Base-by-base conservation (phyloP, 345 rosid genomes). In the Conringia planisiliqua region DNA sequence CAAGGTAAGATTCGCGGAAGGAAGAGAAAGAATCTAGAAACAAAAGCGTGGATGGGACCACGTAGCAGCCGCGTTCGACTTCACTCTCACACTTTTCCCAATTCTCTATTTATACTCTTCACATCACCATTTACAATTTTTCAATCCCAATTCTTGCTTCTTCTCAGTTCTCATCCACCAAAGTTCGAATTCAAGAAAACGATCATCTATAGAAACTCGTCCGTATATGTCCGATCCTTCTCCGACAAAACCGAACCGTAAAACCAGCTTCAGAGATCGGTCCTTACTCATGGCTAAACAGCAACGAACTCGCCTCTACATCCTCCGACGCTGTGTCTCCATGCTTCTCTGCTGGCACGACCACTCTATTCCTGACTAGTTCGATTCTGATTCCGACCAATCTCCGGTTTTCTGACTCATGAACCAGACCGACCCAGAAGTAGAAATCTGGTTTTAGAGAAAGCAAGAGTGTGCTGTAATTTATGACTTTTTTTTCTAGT, bases 341-440 rank as follows among this genome's bases (percentile, higher is more conserved):
- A 90, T 93, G 97, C 87, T 93, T 35, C 78, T 93, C 9, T 90
- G 94, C 22, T 93, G 96, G 96, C 86, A 83, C n/a, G 82, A 89
- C 66, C 85, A 84, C 62, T 70, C 84, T 24, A 46, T 83, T 40
- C 14, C 68, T 1, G 85, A 73, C 38, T 65, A 73, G 65, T 48
- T 22, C 7, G 18, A 12, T 50, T 50, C 11, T 12, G 6, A 12
- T 50, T 22, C 11, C 8, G 6, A 29, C 3, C 4, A 1, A 12
- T 55, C 11, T 40, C 42, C 39, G 10, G 22, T 26, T 26, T 63
- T 40, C 67, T 16, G 26, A 62, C n/a, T 52, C 30, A 62, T 54
- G 17, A 63, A 32, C 47, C 38, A 5, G 38, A 72, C 29, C 12
- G 27, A 40, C 7, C 54, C 30, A 30, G 64, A 43, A 51, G 48